Conservation (phyloP, 768 basidiomycete genomes). For the Tephrocybe sp. region DNA sequence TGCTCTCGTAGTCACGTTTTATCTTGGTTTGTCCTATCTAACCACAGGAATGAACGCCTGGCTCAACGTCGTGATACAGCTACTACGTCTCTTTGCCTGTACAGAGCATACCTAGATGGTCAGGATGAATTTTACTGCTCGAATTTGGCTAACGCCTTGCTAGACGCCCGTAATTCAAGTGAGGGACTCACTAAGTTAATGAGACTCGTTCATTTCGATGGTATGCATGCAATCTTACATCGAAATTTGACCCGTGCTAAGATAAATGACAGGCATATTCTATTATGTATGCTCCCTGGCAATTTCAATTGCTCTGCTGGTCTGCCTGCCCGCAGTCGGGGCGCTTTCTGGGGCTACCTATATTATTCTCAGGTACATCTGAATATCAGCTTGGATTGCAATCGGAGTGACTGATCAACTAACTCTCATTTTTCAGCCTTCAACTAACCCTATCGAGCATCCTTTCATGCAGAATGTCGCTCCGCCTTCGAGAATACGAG, state of each 20-base stretch:
- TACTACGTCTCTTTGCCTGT: neutral
- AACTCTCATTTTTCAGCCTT: neutral
- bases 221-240: neutral
- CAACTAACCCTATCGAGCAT: slow-evolving; percentile 6
- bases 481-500: slow-evolving; percentile 7
- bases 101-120: neutral
- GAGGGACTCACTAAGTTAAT: no score
- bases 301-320: slow-evolving; percentile 4
- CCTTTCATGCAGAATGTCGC: slow-evolving; percentile 6
- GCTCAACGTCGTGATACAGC: neutral
- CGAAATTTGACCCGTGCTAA: neutral
- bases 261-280: neutral
- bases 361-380: neutral
- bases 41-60: neutral
- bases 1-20: slow-evolving; percentile 1
- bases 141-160: neutral
- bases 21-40: neutral
- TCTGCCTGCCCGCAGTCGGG: neutral
- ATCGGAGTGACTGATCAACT: neutral
- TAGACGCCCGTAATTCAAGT: no score
- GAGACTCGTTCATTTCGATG: slow-evolving; percentile 10
- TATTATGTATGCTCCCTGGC: slow-evolving; percentile 4
- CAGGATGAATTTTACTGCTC: neutral
- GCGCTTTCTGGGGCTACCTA: neutral
- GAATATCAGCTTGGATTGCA: neutral